Evolutionary conservation across 1,139 yeast genomes (phyloP), one percentile per base, ranked within the genome.

Genomic region (Arxiozyma telluris): DNA sequence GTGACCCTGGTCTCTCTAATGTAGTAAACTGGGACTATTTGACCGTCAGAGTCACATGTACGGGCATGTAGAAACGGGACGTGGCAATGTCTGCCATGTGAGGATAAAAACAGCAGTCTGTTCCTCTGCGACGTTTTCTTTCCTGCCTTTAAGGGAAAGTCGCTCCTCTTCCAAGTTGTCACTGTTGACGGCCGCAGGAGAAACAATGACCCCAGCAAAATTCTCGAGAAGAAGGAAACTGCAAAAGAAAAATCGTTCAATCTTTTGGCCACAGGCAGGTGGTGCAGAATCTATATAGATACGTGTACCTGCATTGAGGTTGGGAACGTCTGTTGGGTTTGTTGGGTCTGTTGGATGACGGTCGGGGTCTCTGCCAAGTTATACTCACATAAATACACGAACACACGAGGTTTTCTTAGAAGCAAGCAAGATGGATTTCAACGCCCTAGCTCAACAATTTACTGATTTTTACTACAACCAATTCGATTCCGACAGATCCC

Each of bases 381-480:
- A 34, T 15, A 34, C 6, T 15, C 39, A 15, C n/a, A 34, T n/a
- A 34, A 6, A 15, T 15, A 3, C 6, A 34, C 4, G n/a, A 12
- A 34, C n/a, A 34, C 39, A 15, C 11, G 39, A 34, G n/a, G 39
- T 15, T 15, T 4, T 34, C 4, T 2, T n/a, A 30, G 8, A 30
- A 30, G 34, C 11, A 11, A 30, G 15, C 15, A 43, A 17, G 15
- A 87, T 83, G 69, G 91, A 85, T 71, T 84, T 84, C 74, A 83
- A 80, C 76, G 79, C 89, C 64, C 63, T 73, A 61, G 75, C 76
- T 25, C 76, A 85, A 71, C 96, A 90, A 74, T 91, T 91, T 77
- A 88, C 96, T 70, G 84, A 80, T 71, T 93, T 90, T 71, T 93
- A 93, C 82, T 93, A 93, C 82, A 87, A 88, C 72, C 96, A 89